Conservation (phyloP, 225 moss, liverwort and hornwort species). For the Sphagnum tenellum region DNA sequence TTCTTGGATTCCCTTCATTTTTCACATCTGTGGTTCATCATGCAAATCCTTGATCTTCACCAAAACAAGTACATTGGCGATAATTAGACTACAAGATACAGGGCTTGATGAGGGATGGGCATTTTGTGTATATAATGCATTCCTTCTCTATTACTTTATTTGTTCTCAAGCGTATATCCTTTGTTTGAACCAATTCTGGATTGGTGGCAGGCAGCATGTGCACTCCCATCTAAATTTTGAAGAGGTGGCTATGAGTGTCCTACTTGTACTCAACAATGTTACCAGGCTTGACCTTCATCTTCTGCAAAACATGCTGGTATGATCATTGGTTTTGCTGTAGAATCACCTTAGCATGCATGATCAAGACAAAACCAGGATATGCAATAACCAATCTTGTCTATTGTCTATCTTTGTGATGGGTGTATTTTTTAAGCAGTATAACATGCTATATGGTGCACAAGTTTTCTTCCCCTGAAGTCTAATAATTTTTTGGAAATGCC, state of each 20-base stretch:
- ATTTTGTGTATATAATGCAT: too few species aligned
- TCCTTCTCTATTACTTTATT: too few species aligned
- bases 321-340: background rate
- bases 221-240: conserved; percentile 28
- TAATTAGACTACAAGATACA: too few species aligned
- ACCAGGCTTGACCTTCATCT: conserved; percentile 30
- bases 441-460: too few species aligned
- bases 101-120: too few species aligned
- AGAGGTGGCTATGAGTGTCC: conserved; percentile 15
- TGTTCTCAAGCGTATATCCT: too few species aligned
- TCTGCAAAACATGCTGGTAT: conserved; percentile 40
- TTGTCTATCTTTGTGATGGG: too few species aligned
- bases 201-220: background rate
- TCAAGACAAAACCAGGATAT: too few species aligned
- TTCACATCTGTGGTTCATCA: conserved; percentile 2
- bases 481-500: background rate
- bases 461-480: background rate
- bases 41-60: conserved; percentile 4
- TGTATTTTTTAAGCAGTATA: too few species aligned
- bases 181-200: background rate
- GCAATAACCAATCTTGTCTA: too few species aligned
- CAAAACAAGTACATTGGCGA: conserved; percentile 1
- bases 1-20: conserved; percentile 9
- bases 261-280: conserved; percentile 30
- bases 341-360: too few species aligned